Evolutionary conservation across 2,329 filamentous ascomycete genomes (phyloP), one percentile per base, ranked within the genome.

Genomic region (Microthyrium microscopicum): DNA sequence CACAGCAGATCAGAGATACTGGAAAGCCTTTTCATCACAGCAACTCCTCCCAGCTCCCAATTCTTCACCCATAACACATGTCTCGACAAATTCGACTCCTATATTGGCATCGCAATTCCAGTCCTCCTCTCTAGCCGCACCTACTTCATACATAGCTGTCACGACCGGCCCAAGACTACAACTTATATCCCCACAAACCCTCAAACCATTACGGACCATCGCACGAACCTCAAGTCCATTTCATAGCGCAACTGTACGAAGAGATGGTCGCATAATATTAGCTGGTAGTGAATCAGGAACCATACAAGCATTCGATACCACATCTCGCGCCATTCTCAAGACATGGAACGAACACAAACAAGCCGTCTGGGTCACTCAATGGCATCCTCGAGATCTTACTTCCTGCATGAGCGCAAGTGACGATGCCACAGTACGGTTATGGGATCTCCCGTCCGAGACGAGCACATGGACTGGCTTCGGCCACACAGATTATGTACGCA

Each of bases 291-390:
- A 94, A 51, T 78, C 73, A 26, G 91, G 91, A 37, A 75, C 77
- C 40, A 81, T 98, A 44, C 91, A 98, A 57, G 84, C 94, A 9
- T 98, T 95, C 50, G 89, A 98, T 50, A 73, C 92, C 33, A 75
- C 68, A 51, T 87, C 84, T 37, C 70, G 89, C 41, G 84, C 84
- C 3, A 93, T 98, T 43, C 61, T 98, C 46, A 87, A 89, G 62
- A 94, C 87, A 33, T 98, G 89, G 87, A 74, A 77, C 42, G 73
- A 85, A 45, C 87, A 95, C 61, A 85, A 84, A 59, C 85, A 92
- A 64, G 82, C 89, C 11, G 82, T 92, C 17, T 94, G 87, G 77
- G 73, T 77, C 17, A 87, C 84, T 29, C 77, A 77, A 54, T 98
- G 91, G 68, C 87, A 81, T n/a, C 83, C 84, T 2, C 69, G 68